Evolutionary conservation across 1,284 basidiomycete genomes (phyloP).

Genomic region (Rhodotorula sp.): DNA sequence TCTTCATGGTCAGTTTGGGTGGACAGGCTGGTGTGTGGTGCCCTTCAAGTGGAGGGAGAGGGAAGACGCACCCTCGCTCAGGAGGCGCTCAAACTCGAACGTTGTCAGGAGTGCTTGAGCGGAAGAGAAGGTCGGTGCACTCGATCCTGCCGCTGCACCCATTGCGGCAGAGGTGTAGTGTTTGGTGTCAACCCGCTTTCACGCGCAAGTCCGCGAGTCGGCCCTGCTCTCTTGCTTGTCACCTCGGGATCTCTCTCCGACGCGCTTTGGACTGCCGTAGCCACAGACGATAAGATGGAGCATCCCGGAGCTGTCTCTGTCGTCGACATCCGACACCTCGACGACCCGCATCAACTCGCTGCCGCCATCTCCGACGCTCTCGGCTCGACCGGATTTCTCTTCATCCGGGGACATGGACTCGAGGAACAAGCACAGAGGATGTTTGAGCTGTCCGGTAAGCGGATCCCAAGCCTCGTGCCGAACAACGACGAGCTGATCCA

Average conservation of each 20-base stretch:
- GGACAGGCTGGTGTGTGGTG: background rate
- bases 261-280: too few relatives aligned
- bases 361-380: conserved; percentile 18
- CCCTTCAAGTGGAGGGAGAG: background rate
- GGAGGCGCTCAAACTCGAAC: conserved; percentile 58
- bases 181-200: background rate
- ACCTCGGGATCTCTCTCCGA: background rate
- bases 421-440: conserved; percentile 26
- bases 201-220: background rate
- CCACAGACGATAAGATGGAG: background rate
- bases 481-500: background rate
- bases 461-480: rapidly evolving
- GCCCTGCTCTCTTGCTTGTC: background rate
- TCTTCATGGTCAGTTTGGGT: background rate
- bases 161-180: background rate
- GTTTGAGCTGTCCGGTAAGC: conserved; percentile 32
- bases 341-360: conserved; percentile 19
- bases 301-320: conserved; percentile 16
- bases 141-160: conserved; percentile 4
- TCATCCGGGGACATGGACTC: conserved; percentile 28
- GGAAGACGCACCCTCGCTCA: conserved; percentile 58
- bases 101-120: conserved; percentile 43
- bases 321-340: conserved; percentile 22
- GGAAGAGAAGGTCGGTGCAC: conserved; percentile 13
- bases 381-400: conserved; percentile 26